Evolutionary conservation across 768 basidiomycete species (phyloP).

Genomic region (Pulveroboletus sp.): DNA sequence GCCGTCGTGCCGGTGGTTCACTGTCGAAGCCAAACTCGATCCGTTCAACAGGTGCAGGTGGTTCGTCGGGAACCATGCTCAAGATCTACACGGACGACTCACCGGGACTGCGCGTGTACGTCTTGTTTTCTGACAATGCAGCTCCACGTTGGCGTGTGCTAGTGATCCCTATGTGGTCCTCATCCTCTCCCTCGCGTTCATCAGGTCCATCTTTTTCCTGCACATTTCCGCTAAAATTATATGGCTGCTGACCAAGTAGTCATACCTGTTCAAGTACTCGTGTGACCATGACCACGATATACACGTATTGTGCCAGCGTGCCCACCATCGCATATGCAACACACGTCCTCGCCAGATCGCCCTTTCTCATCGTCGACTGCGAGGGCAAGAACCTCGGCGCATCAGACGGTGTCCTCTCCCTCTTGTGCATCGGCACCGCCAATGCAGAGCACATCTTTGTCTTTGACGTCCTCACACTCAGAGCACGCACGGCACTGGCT

Average conservation of each 20-base stretch:
- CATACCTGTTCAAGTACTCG: no score
- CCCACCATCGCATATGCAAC: slow-evolving; percentile 17
- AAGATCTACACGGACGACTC: slow-evolving; percentile 99
- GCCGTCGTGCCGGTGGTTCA: slow-evolving; percentile 69
- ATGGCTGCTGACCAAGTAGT: slow-evolving; percentile 80
- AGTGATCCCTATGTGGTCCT: slow-evolving; percentile 98
- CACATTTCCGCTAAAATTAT: slow-evolving; percentile 96
- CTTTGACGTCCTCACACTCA: slow-evolving; percentile 36
- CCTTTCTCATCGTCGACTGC: slow-evolving; percentile 37
- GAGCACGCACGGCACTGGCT: slow-evolving; percentile 7
- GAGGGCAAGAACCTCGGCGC: slow-evolving; percentile 37
- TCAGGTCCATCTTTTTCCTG: slow-evolving; percentile 97
- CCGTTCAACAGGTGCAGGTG: slow-evolving; percentile 92
- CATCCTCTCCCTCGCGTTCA: slow-evolving; percentile 95
- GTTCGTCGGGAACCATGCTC: slow-evolving; percentile 97
- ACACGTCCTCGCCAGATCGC: slow-evolving; percentile 17
- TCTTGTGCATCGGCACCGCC: slow-evolving; percentile 35
- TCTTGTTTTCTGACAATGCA: slow-evolving; percentile 20
- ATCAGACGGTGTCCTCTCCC: slow-evolving; percentile 30
- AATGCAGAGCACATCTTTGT: slow-evolving; percentile 33
- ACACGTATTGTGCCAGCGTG: slow-evolving; percentile 17
- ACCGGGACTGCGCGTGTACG: slow-evolving; percentile 94
- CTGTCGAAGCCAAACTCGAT: slow-evolving; percentile 78
- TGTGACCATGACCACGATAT: slow-evolving; percentile 22
- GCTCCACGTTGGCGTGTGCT: slow-evolving; percentile 5